phyloP scores from a whole-genome alignment of 148 eudicot genomes.

The Rhododendron molle region DNA sequence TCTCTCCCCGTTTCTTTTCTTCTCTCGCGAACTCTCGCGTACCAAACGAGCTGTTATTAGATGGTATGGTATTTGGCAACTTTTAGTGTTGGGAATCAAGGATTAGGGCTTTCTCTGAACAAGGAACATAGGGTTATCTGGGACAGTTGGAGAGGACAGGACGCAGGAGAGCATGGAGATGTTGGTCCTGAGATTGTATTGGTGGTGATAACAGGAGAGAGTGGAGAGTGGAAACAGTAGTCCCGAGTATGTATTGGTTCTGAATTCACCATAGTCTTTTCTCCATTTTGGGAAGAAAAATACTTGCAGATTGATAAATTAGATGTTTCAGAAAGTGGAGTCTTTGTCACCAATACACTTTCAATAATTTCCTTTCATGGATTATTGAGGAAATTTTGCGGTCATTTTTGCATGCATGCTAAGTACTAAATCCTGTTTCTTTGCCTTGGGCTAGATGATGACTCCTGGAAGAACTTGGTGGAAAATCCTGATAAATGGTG shows the following conservation, averaged over 20 bases:
- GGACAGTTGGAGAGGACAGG: background rate
- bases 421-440: background rate
- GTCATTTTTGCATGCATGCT: background rate
- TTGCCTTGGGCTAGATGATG: constrained; percentile 13
- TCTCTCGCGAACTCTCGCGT: too few species aligned
- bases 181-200: background rate
- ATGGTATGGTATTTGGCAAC: background rate
- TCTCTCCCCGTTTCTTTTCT: too few species aligned
- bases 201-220: background rate
- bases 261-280: background rate
- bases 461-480: constrained; percentile 39
- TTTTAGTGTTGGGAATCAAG: background rate
- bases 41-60: too few species aligned
- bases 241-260: background rate
- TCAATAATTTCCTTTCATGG: background rate
- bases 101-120: background rate
- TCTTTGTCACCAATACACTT: background rate
- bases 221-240: background rate
- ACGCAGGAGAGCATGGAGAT: background rate
- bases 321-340: background rate
- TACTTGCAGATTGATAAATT: background rate
- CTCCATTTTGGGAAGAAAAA: background rate
- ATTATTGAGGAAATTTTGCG: background rate
- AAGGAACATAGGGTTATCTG: background rate
- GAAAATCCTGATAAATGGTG: constrained; percentile 52